Evolutionary conservation across 352 stramenopile species (phyloP).

Genomic region (Globisporangium orthogonon): DNA sequence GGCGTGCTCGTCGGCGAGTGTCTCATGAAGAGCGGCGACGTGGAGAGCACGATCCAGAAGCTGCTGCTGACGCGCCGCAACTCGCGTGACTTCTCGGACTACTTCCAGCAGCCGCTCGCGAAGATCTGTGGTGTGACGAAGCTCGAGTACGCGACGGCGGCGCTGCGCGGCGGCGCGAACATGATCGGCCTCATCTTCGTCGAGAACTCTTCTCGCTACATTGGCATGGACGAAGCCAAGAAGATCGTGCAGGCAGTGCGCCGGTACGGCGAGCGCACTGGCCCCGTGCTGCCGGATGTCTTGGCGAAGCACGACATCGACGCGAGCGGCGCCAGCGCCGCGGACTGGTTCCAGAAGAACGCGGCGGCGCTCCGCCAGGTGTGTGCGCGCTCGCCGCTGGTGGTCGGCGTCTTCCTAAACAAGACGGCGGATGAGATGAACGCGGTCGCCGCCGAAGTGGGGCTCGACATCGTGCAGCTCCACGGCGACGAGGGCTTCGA

Average conservation of each 20-base stretch:
- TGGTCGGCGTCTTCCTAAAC: constrained; percentile 97
- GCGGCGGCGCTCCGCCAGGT: constrained; percentile 53
- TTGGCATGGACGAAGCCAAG: constrained; percentile 79
- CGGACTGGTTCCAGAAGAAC: constrained; percentile 82
- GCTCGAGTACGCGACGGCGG: constrained; percentile 89
- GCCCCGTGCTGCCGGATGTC: constrained; percentile 45
- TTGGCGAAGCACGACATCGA: constrained; percentile 25
- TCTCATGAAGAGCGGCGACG: constrained; percentile 95
- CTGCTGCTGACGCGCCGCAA: constrained; percentile 37
- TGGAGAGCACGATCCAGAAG: constrained; percentile 79
- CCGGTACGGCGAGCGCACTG: constrained; percentile 91
- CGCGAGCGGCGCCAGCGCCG: constrained; percentile 13
- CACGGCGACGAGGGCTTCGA: constrained; percentile 94
- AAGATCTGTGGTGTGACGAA: constrained; percentile 96
- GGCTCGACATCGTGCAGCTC: constrained; percentile 96
- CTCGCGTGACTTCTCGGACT: constrained; percentile 22
- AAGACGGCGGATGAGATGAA: constrained; percentile 91
- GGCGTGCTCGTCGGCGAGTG: constrained; percentile 96
- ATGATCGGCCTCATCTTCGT: constrained; percentile 98
- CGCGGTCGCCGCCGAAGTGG: constrained; percentile 79
- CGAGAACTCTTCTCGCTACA: constrained; percentile 86
- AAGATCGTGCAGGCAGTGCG: constrained; percentile 90
- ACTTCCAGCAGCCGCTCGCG: constrained; percentile 43
- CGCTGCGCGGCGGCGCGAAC: constrained; percentile 90
- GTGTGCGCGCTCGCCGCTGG: constrained; percentile 75